Evolutionary conservation across 495 filamentous ascomycete genomes (phyloP), one percentile per base, ranked within the genome.

Genomic region (Hyaloscypha hepaticicola): DNA sequence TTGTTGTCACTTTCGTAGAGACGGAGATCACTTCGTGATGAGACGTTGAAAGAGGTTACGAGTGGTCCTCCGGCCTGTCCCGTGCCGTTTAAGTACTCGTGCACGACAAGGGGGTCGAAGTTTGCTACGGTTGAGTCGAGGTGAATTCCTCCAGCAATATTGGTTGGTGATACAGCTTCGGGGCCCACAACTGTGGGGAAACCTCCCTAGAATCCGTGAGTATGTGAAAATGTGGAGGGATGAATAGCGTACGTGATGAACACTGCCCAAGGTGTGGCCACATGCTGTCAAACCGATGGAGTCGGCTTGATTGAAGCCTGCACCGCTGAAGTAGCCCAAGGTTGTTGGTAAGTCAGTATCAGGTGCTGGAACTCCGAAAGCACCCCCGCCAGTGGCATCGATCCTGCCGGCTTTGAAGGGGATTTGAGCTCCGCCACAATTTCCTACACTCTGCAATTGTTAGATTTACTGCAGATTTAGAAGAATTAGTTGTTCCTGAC

Each of bases 1-100:
- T 80, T 79, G 1, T 66, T 68, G 62, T 82, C 79, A 22, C 74
- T 69, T 12, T 66, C 68, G 66, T 77, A 82, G 27, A 82, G 69
- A 1, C 73, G 69, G 21, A 70, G 63, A 69, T 82, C 79, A 6
- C 78, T 79, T 31, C 75, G 72, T 3, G 71, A 74, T 28, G 72
- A 68, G 12, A 64, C 61, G 45, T 79, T 79, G 57, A 52, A 57
- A 16, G 69, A 65, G 22, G 63, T 69, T 1, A 74, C 73, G 5
- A 78, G 65, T 22, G 74, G 75, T 33, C 66, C 66, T 6, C 66
- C 66, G 26, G 34, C 26, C 19, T 65, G 55, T 19, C 63, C 59
- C 34, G 66, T 69, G 5, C 66, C 57, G 24, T 62, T 45, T 16
- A 69, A 22, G 48, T 69, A 69, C 22, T 65, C 63, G 29, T 65